Evolutionary conservation across 208 protist species (phyloP).

Genomic region (Willaertia magna): DNA sequence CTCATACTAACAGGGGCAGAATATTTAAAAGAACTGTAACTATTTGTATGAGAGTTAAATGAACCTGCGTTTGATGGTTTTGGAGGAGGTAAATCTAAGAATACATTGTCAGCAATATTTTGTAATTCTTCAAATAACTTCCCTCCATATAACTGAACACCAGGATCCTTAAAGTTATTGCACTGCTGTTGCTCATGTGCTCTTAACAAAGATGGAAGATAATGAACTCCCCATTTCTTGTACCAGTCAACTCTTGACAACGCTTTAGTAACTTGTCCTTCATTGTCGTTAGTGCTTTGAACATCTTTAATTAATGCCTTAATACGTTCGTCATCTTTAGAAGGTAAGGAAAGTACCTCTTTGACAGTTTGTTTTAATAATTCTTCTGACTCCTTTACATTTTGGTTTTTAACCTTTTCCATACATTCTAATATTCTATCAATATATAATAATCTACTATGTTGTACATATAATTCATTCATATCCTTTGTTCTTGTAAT

Average conservation of each 20-base stretch:
- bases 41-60: background rate
- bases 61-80: constrained; percentile 7
- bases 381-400: background rate
- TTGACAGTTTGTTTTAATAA: background rate
- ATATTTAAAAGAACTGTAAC: background rate
- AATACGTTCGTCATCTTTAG: background rate
- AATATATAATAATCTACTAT: constrained; percentile 18
- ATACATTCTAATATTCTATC: background rate
- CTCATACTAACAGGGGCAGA: background rate
- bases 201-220: constrained; percentile 27
- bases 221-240: constrained; percentile 38
- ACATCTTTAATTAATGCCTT: background rate
- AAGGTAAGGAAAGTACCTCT: background rate
- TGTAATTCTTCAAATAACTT: constrained; percentile 28
- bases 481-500: background rate
- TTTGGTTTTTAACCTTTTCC: background rate
- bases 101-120: constrained; percentile 39
- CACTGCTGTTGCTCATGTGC: constrained; percentile 39
- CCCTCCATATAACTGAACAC: constrained; percentile 45
- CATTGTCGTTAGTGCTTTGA: background rate
- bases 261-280: constrained; percentile 27
- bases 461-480: constrained; percentile 17
- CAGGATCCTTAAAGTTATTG: constrained; percentile 51
- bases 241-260: constrained; percentile 17
- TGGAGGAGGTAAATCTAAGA: constrained; percentile 37